These are phyloP conservation scores for Colletotrichum gloeosporioides DNA, from an alignment of 2,329 filamentous ascomycete genomes.

Conservation along the genomic window DNA sequence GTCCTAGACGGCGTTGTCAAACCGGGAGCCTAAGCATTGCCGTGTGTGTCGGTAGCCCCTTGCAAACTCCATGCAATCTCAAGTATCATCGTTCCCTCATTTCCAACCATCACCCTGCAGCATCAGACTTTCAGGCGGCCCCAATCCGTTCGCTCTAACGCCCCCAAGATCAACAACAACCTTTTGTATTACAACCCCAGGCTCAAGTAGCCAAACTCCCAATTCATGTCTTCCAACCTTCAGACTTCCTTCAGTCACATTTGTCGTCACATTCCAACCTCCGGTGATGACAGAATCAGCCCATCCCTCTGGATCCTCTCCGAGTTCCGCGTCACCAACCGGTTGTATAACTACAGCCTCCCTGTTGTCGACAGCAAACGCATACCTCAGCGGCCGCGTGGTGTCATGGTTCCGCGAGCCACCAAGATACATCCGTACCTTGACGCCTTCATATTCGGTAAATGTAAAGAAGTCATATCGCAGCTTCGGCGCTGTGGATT, in stretches of 20 bases:
- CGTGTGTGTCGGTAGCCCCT: too few species aligned
- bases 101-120: not conserved
- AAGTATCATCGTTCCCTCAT: fast-evolving
- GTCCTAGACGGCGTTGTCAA: too few species aligned
- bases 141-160: not conserved
- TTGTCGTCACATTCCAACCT: not conserved
- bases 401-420: not conserved
- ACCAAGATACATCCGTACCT: not conserved
- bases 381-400: not conserved
- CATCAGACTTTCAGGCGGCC: not conserved
- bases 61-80: too few species aligned
- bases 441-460: not conserved
- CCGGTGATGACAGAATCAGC: not conserved
- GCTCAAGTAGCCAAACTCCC: not conserved
- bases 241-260: fast-evolving
- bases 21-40: too few species aligned
- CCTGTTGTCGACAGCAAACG: not conserved
- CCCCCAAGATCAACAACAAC: not conserved
- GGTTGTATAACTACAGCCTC: not conserved
- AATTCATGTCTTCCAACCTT: not conserved
- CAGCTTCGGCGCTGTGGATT: not conserved
- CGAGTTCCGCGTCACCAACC: not conserved
- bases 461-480: not conserved
- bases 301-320: not conserved
- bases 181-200: not conserved